Percentiles rank a stretch among this genome's conserved stretches.
Conservation (phyloP, 2,329 filamentous ascomycete species). For the Sarocladium kiliense region DNA sequence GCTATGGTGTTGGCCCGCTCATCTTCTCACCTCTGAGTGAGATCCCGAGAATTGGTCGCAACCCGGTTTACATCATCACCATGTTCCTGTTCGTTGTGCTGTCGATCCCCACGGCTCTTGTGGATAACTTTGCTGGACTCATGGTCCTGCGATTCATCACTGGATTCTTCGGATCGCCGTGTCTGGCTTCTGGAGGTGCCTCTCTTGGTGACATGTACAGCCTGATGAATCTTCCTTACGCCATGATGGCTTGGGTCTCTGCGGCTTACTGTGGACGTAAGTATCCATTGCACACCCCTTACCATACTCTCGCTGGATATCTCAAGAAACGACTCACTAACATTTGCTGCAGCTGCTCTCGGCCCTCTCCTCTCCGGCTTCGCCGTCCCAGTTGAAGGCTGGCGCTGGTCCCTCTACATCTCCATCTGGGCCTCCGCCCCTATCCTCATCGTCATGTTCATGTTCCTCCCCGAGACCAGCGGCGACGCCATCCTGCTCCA, state of each 20-base stretch:
- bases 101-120: conserved; percentile 58
- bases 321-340: too few relatives aligned
- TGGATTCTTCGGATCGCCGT: conserved; percentile 62
- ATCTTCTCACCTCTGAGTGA: conserved; percentile 63
- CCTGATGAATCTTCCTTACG: conserved; percentile 50
- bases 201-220: conserved; percentile 50
- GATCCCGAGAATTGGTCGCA: conserved; percentile 61
- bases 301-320: too few relatives aligned
- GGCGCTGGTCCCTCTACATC: conserved; percentile 62
- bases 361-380: conserved; percentile 59
- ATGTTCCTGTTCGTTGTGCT: conserved; percentile 66
- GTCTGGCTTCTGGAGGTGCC: conserved; percentile 54
- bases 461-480: conserved; percentile 61
- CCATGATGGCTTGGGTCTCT: conserved; percentile 54
- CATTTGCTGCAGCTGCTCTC: conserved; percentile 40
- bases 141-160: conserved; percentile 60
- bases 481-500: conserved; percentile 54
- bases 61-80: conserved; percentile 61
- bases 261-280: conserved; percentile 43
- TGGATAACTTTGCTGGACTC: conserved; percentile 57
- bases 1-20: conserved; percentile 59
- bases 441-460: conserved; percentile 54
- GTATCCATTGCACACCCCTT: conserved; percentile 11
- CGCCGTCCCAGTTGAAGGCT: conserved; percentile 49
- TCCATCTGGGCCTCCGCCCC: conserved; percentile 57